Conservation (phyloP, 345 rosid genomes). For the Gynandropsis gynandra region DNA sequence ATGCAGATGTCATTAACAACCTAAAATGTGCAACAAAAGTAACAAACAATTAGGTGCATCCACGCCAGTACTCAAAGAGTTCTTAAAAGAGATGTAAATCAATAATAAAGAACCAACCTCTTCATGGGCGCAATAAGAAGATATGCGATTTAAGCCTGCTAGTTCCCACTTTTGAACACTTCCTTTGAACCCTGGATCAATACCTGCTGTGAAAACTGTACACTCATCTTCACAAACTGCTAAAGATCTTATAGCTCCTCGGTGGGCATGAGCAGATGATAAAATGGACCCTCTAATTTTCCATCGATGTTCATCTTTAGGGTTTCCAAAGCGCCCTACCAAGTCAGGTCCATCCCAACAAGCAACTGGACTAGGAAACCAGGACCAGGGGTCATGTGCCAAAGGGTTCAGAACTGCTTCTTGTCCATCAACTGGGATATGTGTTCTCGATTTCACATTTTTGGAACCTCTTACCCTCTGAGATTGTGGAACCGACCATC, state of each 20-base stretch:
- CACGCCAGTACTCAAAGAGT: not conserved
- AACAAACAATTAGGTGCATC: conserved; percentile 24
- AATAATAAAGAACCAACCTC: conserved; percentile 55
- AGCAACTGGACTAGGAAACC: conserved; percentile 86
- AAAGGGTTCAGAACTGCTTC: conserved; percentile 38
- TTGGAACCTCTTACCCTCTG: conserved; percentile 52
- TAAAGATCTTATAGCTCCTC: conserved; percentile 74
- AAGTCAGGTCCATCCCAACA: conserved; percentile 83
- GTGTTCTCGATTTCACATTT: conserved; percentile 49
- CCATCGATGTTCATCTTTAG: conserved; percentile 86
- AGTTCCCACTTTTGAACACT: conserved; percentile 92
- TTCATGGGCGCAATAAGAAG: conserved; percentile 89
- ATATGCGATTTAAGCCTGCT: conserved; percentile 61
- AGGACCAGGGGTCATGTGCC: conserved; percentile 74
- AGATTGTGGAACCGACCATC: conserved; percentile 70
- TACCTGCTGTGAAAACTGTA: conserved; percentile 81
- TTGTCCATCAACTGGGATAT: conserved; percentile 34
- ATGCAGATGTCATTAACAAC: conserved; percentile 79
- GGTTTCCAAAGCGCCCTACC: conserved; percentile 59
- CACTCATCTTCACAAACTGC: conserved; percentile 78
- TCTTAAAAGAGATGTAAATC: not conserved
- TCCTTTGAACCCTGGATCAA: conserved; percentile 88
- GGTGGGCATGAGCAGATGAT: conserved; percentile 73
- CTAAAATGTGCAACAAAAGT: conserved; percentile 34
- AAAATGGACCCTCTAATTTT: conserved; percentile 72